phyloP scores from a whole-genome alignment of 768 basidiomycete genomes.

The Suillus luteus region DNA sequence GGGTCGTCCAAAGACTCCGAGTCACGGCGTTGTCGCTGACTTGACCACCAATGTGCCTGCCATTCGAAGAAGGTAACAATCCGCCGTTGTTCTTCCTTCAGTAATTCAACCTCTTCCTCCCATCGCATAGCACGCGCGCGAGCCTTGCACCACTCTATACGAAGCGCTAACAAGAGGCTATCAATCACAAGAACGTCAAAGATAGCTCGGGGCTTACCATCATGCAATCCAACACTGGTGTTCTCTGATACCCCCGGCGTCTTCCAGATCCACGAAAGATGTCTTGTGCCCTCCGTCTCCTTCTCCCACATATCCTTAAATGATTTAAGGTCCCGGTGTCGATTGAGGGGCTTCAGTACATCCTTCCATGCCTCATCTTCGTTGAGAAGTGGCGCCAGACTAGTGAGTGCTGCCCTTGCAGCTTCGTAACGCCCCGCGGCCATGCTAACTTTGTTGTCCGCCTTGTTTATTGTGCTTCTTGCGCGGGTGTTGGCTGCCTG shows the following conservation, averaged over 20 bases:
- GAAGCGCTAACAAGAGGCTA: constrained; percentile 6
- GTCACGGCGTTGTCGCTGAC: background rate
- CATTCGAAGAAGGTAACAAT: constrained; percentile 5
- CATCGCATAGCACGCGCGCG: constrained; percentile 11
- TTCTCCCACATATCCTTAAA: background rate
- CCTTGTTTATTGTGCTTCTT: constrained; percentile 6
- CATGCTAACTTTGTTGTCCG: background rate
- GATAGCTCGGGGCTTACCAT: background rate
- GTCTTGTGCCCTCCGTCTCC: constrained; percentile 1
- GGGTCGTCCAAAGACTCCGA: background rate
- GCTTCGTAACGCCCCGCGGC: background rate
- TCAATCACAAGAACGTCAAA: background rate
- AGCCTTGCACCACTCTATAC: constrained; percentile 19
- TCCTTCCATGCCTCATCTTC: background rate
- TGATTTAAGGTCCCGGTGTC: background rate
- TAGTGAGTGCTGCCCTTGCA: background rate
- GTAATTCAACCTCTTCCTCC: constrained; percentile 16
- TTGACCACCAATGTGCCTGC: constrained; percentile 11
- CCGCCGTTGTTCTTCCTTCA: constrained; percentile 17
- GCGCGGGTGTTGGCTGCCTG: constrained; percentile 1
- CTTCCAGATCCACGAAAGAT: constrained; percentile 1
- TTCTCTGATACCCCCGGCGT: background rate
- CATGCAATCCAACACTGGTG: background rate
- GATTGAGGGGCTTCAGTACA: background rate
- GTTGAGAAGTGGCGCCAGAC: background rate